Conservation (phyloP, 139 green algal species). For the Tetraselmis striata region DNA sequence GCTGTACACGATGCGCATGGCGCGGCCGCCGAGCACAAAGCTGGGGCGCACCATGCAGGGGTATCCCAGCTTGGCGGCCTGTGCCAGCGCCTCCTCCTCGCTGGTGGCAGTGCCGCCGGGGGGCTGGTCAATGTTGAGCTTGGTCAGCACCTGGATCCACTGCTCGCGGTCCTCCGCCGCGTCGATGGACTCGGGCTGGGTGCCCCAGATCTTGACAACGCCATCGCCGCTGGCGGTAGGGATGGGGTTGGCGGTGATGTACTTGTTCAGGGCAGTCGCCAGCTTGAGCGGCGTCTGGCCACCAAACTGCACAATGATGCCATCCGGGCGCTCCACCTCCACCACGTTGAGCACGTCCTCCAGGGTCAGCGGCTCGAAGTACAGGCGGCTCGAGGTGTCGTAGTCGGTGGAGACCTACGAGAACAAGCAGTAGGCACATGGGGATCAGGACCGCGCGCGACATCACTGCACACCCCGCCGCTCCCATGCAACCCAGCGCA, state of each 20-base stretch:
- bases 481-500: too few species aligned
- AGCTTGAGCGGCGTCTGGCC: constrained; percentile 97
- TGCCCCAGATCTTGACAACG: constrained; percentile 92
- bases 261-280: constrained; percentile 66
- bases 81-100: constrained; percentile 67
- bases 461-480: too few species aligned
- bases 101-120: constrained; percentile 38
- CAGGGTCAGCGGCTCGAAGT: constrained; percentile 89
- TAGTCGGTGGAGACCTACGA: constrained; percentile 81
- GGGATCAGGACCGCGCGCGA: too few species aligned
- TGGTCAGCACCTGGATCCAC: constrained; percentile 64
- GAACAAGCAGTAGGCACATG: neutral
- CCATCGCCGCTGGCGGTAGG: constrained; percentile 68
- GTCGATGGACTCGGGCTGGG: constrained; percentile 89
- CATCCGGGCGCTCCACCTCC: constrained; percentile 88
- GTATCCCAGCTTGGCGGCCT: constrained; percentile 82
- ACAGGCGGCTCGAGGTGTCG: constrained; percentile 94
- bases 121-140: constrained; percentile 86
- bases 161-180: constrained; percentile 91
- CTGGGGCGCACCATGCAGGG: constrained; percentile 95
- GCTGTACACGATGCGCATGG: constrained; percentile 97
- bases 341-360: constrained; percentile 98
- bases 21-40: constrained; percentile 94
- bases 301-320: constrained; percentile 99
- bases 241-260: constrained; percentile 69